These are phyloP conservation scores for Podaxis carcinomalis DNA, from an alignment of 768 basidiomycete genomes.

Conservation along the genomic window DNA sequence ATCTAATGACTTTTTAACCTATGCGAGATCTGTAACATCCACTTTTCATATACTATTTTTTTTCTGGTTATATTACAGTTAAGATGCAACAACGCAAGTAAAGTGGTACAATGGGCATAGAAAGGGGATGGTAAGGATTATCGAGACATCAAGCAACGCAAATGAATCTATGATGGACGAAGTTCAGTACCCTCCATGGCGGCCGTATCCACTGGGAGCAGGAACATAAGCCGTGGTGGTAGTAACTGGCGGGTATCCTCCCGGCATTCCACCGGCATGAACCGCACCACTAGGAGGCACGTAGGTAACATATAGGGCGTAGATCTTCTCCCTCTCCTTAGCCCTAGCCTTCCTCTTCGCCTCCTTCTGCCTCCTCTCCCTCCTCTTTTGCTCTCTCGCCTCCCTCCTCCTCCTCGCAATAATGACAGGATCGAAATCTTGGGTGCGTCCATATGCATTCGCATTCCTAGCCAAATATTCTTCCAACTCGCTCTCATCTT, in stretches of 20 bases:
- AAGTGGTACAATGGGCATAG: neutral
- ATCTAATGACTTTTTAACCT: slow-evolving; percentile 1
- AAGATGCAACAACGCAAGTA: too few species aligned
- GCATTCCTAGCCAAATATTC: slow-evolving; percentile 7
- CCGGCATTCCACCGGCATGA: slow-evolving; percentile 16
- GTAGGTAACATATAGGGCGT: slow-evolving; percentile 59
- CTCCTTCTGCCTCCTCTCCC: slow-evolving; percentile 62
- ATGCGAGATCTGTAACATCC: slow-evolving; percentile 1
- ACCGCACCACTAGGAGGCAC: slow-evolving; percentile 24
- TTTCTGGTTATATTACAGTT: neutral
- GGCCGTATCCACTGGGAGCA: slow-evolving; percentile 8
- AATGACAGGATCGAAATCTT: slow-evolving; percentile 20
- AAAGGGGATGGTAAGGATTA: too few species aligned
- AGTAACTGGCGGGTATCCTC: slow-evolving; percentile 13
- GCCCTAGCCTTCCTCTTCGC: slow-evolving; percentile 53
- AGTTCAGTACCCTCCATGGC: slow-evolving; percentile 15
- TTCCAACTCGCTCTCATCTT: slow-evolving; percentile 31
- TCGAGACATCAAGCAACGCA: too few species aligned
- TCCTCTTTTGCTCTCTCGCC: slow-evolving; percentile 58
- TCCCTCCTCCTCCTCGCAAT: slow-evolving; percentile 49
- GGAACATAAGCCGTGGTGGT: neutral
- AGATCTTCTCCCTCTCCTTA: slow-evolving; percentile 47
- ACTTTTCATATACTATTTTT: slow-evolving; percentile 4
- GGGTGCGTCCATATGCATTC: neutral
- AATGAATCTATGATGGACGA: neutral